Conservation (phyloP, 345 rosid genomes). For the Eucalyptus erythrocorys region DNA sequence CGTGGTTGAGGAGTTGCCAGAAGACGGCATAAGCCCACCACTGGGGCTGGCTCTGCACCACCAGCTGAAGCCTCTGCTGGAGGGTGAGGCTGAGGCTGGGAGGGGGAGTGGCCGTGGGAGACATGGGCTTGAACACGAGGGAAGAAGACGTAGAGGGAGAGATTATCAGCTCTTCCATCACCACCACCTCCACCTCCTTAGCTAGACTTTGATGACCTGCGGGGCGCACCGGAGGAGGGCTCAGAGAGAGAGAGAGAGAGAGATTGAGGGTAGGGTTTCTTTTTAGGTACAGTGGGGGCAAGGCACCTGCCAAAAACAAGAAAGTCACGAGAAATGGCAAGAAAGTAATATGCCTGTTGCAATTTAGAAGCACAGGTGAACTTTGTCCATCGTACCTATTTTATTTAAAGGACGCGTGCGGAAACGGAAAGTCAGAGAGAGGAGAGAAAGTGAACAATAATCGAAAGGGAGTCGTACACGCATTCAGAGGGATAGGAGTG, state of each 20-base stretch:
- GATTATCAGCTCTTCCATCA: conserved; percentile 39
- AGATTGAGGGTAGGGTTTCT: neutral
- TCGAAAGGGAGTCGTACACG: neutral
- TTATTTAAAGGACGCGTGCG: neutral
- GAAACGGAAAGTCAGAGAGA: neutral
- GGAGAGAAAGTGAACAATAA: neutral
- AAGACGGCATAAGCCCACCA: conserved; percentile 57
- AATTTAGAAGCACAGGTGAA: neutral
- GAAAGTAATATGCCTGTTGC: neutral
- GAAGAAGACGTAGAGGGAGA: conserved; percentile 48
- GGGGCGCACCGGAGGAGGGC: neutral
- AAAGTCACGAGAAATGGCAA: neutral
- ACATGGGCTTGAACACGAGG: neutral
- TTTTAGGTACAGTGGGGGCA: neutral
- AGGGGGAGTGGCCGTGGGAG: conserved; percentile 5
- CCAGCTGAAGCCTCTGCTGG: conserved; percentile 40
- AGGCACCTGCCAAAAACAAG: neutral
- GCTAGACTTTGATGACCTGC: neutral
- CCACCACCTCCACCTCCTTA: neutral
- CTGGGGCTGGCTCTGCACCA: conserved; percentile 34
- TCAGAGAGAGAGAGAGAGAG: neutral
- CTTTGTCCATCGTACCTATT: neutral
- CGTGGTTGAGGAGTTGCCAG: conserved; percentile 41
- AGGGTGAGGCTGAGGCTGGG: conserved; percentile 24
- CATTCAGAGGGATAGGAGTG: neutral